phyloP scores from a whole-genome alignment of 202 grass and related monocot species.

The Hordeum pubiflorum region DNA sequence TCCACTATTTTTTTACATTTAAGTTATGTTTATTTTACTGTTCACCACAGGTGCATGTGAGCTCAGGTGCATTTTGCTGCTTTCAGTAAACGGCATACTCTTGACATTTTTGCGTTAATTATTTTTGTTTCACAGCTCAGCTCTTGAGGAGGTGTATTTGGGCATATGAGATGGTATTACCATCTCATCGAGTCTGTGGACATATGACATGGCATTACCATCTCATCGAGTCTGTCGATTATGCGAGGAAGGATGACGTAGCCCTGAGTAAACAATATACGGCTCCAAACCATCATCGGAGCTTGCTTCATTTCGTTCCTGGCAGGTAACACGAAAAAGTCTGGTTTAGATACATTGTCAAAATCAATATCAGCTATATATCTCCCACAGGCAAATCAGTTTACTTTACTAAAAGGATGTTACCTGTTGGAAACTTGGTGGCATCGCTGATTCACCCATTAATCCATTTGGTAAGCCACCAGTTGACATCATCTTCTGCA shows the following conservation, averaged over 20 bases:
- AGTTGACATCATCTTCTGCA: conserved; percentile 15
- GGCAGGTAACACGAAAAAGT: not conserved
- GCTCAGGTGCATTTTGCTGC: not conserved
- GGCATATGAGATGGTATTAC: not conserved
- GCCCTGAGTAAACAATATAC: not conserved
- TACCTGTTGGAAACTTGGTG: conserved; percentile 7
- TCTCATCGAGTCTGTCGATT: not conserved
- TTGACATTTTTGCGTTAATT: not conserved
- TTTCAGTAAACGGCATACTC: not conserved
- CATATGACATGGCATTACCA: not conserved
- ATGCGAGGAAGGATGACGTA: not conserved
- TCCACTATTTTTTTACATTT: not conserved
- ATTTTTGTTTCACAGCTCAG: not conserved
- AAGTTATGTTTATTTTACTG: not conserved
- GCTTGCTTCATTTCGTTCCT: not conserved
- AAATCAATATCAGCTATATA: not conserved
- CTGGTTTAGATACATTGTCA: not conserved
- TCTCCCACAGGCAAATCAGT: not conserved
- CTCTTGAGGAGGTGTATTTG: not conserved
- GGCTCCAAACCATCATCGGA: not conserved
- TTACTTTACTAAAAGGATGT: not conserved
- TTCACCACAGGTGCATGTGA: not conserved
- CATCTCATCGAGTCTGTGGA: not conserved
- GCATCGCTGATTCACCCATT: not conserved
- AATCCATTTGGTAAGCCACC: not conserved